Percentiles rank a stretch among this genome's conserved stretches.
Evolutionary conservation across 257 asterid species (phyloP).

Genomic region (Misopates orontium): DNA sequence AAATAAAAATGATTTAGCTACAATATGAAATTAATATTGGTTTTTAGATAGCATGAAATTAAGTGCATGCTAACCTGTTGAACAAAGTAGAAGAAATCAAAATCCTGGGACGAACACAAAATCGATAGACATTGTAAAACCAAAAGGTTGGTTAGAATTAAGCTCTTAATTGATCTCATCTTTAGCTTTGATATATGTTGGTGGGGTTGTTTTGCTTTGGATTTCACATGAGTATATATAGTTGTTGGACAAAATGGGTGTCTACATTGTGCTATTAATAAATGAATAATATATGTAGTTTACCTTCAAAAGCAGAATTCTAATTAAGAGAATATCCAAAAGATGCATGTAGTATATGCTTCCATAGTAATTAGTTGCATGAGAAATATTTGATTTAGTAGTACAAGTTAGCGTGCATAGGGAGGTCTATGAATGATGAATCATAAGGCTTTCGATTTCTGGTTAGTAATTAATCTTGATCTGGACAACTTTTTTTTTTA

Average conservation of each 20-base stretch:
- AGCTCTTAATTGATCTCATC: conserved; percentile 20
- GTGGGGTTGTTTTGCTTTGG: background rate
- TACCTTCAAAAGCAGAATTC: conserved; percentile 21
- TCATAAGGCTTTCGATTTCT: no score
- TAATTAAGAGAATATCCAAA: background rate
- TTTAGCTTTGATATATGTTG: background rate
- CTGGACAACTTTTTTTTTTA: background rate
- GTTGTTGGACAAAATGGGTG: background rate
- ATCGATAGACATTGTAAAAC: conserved; percentile 32
- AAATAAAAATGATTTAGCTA: no score
- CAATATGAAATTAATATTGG: no score
- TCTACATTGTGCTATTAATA: background rate
- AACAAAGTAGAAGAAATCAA: conserved; percentile 76
- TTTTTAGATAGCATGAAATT: no score
- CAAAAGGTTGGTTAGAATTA: conserved; percentile 32
- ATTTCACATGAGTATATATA: conserved; percentile 3
- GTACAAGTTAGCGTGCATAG: conserved; percentile 1
- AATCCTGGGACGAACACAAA: conserved; percentile 45
- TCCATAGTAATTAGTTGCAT: background rate
- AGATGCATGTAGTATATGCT: no score
- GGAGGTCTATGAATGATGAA: background rate
- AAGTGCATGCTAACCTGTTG: conserved; percentile 47
- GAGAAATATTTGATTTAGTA: background rate
- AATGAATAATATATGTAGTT: background rate
- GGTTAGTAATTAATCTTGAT: background rate